Conservation (phyloP, 306 rosid species). For the Acacia melanoxylon region DNA sequence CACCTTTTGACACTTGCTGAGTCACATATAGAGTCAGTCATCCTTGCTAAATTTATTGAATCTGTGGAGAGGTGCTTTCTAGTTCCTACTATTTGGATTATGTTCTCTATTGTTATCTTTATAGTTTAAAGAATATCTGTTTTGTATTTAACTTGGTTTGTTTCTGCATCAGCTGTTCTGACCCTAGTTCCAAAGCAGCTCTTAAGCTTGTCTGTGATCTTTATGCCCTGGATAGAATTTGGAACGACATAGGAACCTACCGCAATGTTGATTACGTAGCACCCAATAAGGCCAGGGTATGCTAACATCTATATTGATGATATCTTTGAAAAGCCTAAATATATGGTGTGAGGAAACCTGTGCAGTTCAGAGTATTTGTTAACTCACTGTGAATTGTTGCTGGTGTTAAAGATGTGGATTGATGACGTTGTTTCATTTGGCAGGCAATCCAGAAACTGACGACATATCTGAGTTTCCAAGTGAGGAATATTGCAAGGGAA, state of each 20-base stretch:
- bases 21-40: slow-evolving; percentile 88
- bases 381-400: background rate
- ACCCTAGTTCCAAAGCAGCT: slow-evolving; percentile 77
- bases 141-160: slow-evolving; percentile 26
- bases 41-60: slow-evolving; percentile 89
- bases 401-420: slow-evolving; percentile 9
- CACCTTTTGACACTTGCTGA: slow-evolving; percentile 96
- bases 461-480: slow-evolving; percentile 85
- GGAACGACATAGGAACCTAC: slow-evolving; percentile 98
- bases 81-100: slow-evolving; percentile 16
- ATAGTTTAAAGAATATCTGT: background rate
- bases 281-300: slow-evolving; percentile 98
- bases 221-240: slow-evolving; percentile 88
- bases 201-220: slow-evolving; percentile 91
- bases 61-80: slow-evolving; percentile 71
- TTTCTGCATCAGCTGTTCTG: slow-evolving; percentile 65
- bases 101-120: slow-evolving; percentile 15
- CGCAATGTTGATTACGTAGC: slow-evolving; percentile 95
- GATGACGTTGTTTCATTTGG: slow-evolving; percentile 18
- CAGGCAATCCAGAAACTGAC: slow-evolving; percentile 94
- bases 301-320: background rate
- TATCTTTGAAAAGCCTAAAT: background rate
- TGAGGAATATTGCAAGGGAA: slow-evolving; percentile 82
- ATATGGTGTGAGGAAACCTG: background rate
- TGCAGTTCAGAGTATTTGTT: background rate